These are phyloP conservation scores for Podospora pseudopauciseta DNA, from an alignment of 495 filamentous ascomycete genomes.

Conservation along the genomic window DNA sequence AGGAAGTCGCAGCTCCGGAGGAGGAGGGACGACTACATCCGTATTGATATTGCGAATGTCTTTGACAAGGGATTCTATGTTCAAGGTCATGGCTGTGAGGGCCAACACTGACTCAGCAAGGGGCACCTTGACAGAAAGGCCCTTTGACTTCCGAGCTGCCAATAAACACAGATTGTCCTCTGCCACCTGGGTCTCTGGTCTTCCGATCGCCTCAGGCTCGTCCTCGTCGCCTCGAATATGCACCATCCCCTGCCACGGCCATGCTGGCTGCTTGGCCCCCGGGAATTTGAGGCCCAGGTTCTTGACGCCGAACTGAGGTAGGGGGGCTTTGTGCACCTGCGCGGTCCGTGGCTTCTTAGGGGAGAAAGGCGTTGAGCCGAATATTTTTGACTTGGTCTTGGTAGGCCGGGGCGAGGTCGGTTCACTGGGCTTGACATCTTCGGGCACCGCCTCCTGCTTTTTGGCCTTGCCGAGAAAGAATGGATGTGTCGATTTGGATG, in stretches of 20 bases:
- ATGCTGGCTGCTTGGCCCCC: constrained; percentile 59
- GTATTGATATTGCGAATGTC: constrained; percentile 33
- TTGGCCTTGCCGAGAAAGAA: constrained; percentile 63
- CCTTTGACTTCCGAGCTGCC: constrained; percentile 48
- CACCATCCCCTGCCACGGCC: constrained; percentile 63
- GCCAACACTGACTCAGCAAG: constrained; percentile 44
- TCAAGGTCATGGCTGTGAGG: constrained; percentile 31
- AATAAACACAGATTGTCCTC: not conserved
- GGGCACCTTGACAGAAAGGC: constrained; percentile 40
- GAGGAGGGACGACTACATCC: constrained; percentile 37
- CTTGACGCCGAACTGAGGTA: constrained; percentile 36
- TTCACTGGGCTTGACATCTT: constrained; percentile 22
- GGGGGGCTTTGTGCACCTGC: constrained; percentile 10
- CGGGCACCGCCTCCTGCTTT: constrained; percentile 17
- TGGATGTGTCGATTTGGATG: constrained; percentile 68
- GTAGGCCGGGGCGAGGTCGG: not conserved
- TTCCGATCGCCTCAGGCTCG: not conserved
- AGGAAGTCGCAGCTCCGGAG: constrained; percentile 45
- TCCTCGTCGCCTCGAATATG: constrained; percentile 51
- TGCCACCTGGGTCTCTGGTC: not conserved
- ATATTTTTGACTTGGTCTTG: constrained; percentile 29
- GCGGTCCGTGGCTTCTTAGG: constrained; percentile 27
- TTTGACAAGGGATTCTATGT: constrained; percentile 26
- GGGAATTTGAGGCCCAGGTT: constrained; percentile 48
- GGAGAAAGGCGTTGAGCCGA: constrained; percentile 35